Evolutionary conservation across 2,329 filamentous ascomycete species (phyloP).

Genomic region (Ambrosiella xylebori): DNA sequence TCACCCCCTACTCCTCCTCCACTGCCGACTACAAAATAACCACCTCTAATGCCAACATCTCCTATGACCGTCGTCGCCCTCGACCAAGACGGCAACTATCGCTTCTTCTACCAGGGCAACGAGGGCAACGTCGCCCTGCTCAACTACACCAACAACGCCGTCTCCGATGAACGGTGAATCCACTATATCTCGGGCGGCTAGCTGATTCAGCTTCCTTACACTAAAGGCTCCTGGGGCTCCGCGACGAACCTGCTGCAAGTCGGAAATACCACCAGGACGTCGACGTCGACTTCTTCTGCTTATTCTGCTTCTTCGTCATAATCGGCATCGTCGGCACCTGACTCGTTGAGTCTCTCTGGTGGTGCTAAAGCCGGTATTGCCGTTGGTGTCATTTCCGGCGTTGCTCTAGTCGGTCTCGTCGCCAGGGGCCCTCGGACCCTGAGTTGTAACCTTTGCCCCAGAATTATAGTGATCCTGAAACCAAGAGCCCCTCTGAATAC

Average conservation of each 20-base stretch:
- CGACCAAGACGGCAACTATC: neutral
- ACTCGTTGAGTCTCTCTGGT: slow-evolving; percentile 12
- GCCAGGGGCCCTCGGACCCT: neutral
- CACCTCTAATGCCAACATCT: neutral
- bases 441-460: too few species aligned
- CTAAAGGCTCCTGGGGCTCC: neutral
- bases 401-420: slow-evolving; percentile 17
- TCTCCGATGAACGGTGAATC: neutral
- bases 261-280: neutral
- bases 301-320: neutral
- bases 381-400: slow-evolving; percentile 23
- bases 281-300: neutral
- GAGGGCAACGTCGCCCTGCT: neutral
- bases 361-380: slow-evolving; percentile 34
- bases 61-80: neutral
- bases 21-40: neutral
- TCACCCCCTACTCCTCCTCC: neutral
- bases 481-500: too few species aligned
- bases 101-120: neutral
- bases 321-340: too few species aligned
- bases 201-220: neutral
- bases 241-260: neutral
- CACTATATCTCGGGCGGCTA: neutral
- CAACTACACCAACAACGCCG: neutral
- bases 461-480: too few species aligned